phyloP scores from a whole-genome alignment of 2,329 filamentous ascomycete genomes.

The Cordyceps tenuipes region DNA sequence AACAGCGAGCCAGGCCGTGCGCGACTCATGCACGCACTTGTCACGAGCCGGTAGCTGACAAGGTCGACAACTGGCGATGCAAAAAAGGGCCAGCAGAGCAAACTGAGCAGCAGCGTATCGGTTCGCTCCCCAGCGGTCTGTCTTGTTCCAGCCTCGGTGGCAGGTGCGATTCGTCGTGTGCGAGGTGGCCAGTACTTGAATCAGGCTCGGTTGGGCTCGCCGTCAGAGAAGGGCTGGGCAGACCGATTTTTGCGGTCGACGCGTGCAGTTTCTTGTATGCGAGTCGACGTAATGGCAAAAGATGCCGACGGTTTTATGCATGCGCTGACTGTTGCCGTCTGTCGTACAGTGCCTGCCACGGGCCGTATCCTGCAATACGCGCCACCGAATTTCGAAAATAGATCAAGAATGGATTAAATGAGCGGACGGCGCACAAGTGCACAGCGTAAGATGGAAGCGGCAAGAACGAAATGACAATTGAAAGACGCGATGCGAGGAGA shows the following conservation, averaged over 20 bases:
- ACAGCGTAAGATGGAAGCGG: background rate
- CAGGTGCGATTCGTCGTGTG: background rate
- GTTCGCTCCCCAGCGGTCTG: background rate
- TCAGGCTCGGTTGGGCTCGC: conserved; percentile 2
- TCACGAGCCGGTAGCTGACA: background rate
- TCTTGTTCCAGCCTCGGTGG: background rate
- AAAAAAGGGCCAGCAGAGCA: background rate
- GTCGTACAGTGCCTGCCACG: background rate
- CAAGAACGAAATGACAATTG: background rate
- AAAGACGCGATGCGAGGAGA: background rate
- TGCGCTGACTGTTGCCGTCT: background rate
- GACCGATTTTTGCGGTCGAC: background rate
- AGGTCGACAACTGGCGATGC: background rate
- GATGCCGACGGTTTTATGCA: background rate
- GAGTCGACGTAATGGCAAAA: conserved; percentile 3
- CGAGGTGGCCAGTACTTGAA: background rate
- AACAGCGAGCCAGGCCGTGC: background rate
- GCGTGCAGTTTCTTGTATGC: background rate
- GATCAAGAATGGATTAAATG: background rate
- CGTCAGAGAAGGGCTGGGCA: background rate
- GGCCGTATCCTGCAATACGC: background rate
- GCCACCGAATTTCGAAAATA: background rate
- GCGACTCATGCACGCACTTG: background rate
- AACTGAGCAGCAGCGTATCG: background rate
- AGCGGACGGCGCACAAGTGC: background rate